Evolutionary conservation across 495 filamentous ascomycete species (phyloP).

Genomic region (Cudoniella acicularis): DNA sequence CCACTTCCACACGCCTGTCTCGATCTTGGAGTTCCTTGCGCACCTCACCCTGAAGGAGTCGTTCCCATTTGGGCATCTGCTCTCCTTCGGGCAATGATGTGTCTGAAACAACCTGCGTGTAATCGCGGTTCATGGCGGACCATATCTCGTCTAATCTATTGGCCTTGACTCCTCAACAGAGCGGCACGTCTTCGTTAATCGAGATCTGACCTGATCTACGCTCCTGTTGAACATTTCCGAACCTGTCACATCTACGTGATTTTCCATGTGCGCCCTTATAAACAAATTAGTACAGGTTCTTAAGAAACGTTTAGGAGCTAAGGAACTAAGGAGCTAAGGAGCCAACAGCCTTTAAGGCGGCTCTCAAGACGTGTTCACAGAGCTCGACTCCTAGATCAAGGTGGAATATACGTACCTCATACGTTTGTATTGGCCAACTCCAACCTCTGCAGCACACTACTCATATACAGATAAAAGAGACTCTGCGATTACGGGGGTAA

Average conservation of each 20-base stretch:
- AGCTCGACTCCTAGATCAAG: too few relatives aligned
- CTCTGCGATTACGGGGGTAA: conserved; percentile 46
- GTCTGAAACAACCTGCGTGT: conserved; percentile 31
- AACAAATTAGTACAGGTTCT: conserved; percentile 35
- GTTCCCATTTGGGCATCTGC: conserved; percentile 9
- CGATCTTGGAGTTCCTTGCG: conserved; percentile 2
- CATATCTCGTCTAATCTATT: conserved; percentile 40
- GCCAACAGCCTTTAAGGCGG: too few relatives aligned
- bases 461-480: conserved; percentile 48
- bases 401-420: too few relatives aligned
- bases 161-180: conserved; percentile 32
- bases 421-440: conserved; percentile 21
- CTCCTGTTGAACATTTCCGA: conserved; percentile 49
- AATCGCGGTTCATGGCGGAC: conserved; percentile 39
- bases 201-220: conserved; percentile 34
- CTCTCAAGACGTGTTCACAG: too few relatives aligned
- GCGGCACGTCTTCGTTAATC: conserved; percentile 35
- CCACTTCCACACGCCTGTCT: background rate
- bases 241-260: conserved; percentile 41
- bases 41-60: conserved; percentile 6
- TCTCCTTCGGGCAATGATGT: background rate
- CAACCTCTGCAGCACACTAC: conserved; percentile 39
- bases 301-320: background rate
- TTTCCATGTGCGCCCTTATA: conserved; percentile 53
- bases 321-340: background rate